phyloP scores from a whole-genome alignment of 805 yeast species.

The Suhomyces prunicola region DNA sequence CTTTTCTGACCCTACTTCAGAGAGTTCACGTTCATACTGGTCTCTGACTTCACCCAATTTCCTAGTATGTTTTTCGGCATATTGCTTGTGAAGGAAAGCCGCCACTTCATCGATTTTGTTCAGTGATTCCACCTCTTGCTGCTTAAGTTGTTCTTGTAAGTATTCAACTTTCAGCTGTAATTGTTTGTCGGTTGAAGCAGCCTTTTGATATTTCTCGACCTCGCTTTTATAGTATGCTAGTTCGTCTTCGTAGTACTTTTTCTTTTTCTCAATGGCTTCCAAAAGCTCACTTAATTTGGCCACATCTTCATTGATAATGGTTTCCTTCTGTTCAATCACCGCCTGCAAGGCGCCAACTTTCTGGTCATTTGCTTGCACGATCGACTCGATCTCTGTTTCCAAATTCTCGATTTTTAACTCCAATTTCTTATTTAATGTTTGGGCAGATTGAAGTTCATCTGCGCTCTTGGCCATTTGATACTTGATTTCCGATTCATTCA shows the following conservation, averaged over 20 bases:
- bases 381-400: constrained; percentile 27
- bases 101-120: constrained; percentile 60
- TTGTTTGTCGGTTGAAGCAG: constrained; percentile 8
- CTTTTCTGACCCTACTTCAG: constrained; percentile 8
- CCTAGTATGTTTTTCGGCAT: constrained; percentile 72
- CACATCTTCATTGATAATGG: constrained; percentile 30
- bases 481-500: constrained; percentile 9
- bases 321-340: constrained; percentile 23
- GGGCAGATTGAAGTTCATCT: constrained; percentile 7
- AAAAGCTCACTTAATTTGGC: constrained; percentile 29
- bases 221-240: constrained; percentile 10
- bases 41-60: constrained; percentile 59
- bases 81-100: constrained; percentile 67
- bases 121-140: constrained; percentile 49
- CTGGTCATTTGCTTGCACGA: constrained; percentile 3
- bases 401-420: constrained; percentile 18
- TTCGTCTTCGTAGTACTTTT: constrained; percentile 11
- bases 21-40: constrained; percentile 12
- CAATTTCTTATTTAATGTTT: constrained; percentile 2
- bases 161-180: constrained; percentile 12
- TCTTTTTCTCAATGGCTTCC: constrained; percentile 15
- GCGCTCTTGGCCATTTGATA: constrained; percentile 1
- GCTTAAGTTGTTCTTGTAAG: constrained; percentile 23
- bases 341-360: constrained; percentile 4
- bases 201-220: constrained; percentile 10